A percentile compares a stretch with the other conserved stretches of the same genome.
phyloP scores from a whole-genome alignment of 208 protist genomes.

The Tritrichomonas musculus region DNA sequence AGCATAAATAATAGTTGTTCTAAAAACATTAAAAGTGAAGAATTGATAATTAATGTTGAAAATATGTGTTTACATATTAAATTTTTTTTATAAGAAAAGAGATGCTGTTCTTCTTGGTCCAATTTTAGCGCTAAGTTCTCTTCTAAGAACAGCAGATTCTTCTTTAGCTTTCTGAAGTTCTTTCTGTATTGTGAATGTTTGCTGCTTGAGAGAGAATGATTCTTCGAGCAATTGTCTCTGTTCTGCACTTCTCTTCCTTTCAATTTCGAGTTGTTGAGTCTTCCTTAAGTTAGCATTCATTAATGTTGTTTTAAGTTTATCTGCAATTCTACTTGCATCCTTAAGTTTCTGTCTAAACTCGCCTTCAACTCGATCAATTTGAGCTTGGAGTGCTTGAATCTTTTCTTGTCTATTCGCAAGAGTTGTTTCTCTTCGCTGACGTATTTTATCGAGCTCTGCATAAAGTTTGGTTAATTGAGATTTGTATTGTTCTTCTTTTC shows the following conservation, averaged over 20 bases:
- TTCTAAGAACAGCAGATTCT: background rate
- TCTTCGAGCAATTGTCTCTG: background rate
- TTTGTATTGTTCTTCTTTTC: background rate
- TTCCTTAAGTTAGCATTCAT: constrained; percentile 9
- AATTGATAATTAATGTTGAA: too few relatives aligned
- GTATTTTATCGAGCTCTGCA: background rate
- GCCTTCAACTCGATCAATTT: background rate
- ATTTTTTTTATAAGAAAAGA: background rate
- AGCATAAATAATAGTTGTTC: too few relatives aligned
- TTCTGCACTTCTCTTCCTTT: background rate
- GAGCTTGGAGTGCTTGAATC: background rate
- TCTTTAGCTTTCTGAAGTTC: background rate
- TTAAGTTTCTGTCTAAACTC: background rate
- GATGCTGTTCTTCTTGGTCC: background rate
- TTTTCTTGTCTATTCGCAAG: background rate
- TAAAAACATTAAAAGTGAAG: too few relatives aligned
- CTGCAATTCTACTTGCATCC: background rate
- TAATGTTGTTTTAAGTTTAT: background rate
- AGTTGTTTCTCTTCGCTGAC: too few relatives aligned
- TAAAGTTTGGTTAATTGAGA: background rate
- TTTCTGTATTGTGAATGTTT: background rate
- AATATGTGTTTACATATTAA: too few relatives aligned
- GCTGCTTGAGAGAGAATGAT: background rate
- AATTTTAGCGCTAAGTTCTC: background rate
- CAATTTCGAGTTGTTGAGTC: background rate